Evolutionary conservation across 2,329 filamentous ascomycete genomes (phyloP), one percentile per base, ranked within the genome.

Genomic region (Diaporthe sp.): DNA sequence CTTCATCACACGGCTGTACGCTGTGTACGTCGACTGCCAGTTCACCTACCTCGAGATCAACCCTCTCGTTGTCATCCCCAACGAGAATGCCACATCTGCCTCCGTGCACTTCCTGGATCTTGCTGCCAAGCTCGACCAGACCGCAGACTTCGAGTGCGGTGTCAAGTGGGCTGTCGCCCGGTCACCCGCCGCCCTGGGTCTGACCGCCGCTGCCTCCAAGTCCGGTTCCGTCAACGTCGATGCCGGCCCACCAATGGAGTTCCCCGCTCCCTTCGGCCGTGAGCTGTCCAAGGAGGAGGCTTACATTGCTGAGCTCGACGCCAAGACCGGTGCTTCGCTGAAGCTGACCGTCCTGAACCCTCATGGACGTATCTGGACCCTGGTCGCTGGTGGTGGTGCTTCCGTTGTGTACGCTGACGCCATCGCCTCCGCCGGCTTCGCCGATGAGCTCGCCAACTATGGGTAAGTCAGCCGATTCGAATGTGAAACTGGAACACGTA

Each of bases 1-100:
- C 91, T 99, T 99, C 91, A 99, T 99, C 89, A 95, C 95, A 82
- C 93, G 97, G 81, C 91, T 99, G 79, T 99, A 99, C 85, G 97
- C 96, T 81, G 97, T 99, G 88, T 99, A 98, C 83, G 97, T 98
- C 78, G 97, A 99, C 90, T 97, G 95, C 92, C 97, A 99, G 87
- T 99, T 99, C 92, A 98, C 97, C 83, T 99, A 99, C 89, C 95
- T 99, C 81, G 97, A 99, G 88, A 99, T 99, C 90, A 99, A 99
- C 92, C 97, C 97, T 80, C 89, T 99, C 78, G 97, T 99, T 77
- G 97, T 98, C 84, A 96, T 99, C 82, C 97, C 97, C 85, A 98
- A 98, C 86, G 93, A 91, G 79, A 92, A 96, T 81, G 94, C 91
- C 83, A 98, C 96, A 79, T 98, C 95, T 75, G 97, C 97, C 74